Percentiles rank a stretch among this genome's conserved stretches.
Evolutionary conservation across 164 flowering plant species (phyloP).

Genomic region (Litsea cubeba): DNA sequence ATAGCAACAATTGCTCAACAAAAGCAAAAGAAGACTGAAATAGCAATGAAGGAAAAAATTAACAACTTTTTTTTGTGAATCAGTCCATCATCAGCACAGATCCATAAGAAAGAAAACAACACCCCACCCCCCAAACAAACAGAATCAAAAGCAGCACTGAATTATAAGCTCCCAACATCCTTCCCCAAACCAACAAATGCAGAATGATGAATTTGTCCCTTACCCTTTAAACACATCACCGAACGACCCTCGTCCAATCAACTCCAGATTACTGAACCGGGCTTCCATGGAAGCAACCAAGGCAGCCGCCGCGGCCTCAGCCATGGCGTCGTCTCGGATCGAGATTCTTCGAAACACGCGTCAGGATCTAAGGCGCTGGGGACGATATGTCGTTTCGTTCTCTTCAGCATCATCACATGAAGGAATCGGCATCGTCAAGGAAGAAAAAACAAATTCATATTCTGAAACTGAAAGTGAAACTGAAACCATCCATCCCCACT

Average conservation of each 20-base stretch:
- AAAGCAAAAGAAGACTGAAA: too few species aligned
- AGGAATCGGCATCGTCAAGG: too few species aligned
- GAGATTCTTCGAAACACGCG: background rate
- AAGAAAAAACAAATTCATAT: too few species aligned
- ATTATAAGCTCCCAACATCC: background rate
- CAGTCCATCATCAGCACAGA: background rate
- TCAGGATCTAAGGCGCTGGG: slow-evolving; percentile 8
- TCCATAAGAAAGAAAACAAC: background rate
- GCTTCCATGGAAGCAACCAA: slow-evolving; percentile 62
- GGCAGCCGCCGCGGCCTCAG: slow-evolving; percentile 48
- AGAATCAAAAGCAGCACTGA: too few species aligned
- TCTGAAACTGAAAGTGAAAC: too few species aligned
- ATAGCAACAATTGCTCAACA: too few species aligned
- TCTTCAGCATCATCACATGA: slow-evolving; percentile 10
- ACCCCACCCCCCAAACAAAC: background rate
- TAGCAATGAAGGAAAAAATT: too few species aligned
- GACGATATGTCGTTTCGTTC: slow-evolving; percentile 11
- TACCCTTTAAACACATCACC: slow-evolving; percentile 98
- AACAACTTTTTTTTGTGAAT: too few species aligned
- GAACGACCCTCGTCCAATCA: slow-evolving; percentile 94
- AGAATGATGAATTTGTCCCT: slow-evolving; percentile 9
- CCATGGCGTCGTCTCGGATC: slow-evolving; percentile 35
- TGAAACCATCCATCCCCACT: too few species aligned
- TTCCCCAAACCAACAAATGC: background rate
- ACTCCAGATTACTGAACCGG: slow-evolving; percentile 72